These are phyloP conservation scores for Emergomyces africanus DNA, from an alignment of 2,329 filamentous ascomycete species.

Conservation along the genomic window DNA sequence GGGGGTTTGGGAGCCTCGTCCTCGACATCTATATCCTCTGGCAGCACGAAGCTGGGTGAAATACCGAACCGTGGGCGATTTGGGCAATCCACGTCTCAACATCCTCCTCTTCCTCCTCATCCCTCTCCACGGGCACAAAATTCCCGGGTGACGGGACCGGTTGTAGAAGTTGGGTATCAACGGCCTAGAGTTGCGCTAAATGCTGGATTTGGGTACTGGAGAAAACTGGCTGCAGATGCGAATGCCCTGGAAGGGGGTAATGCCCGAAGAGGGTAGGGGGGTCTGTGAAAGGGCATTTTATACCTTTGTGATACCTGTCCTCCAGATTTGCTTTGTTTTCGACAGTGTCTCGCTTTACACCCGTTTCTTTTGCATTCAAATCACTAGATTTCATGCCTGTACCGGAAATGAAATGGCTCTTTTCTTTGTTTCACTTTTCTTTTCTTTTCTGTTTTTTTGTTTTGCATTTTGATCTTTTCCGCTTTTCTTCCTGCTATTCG, in stretches of 20 bases:
- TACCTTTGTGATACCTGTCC: background rate
- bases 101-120: background rate
- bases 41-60: conserved; percentile 1
- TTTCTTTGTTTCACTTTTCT: background rate
- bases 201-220: conserved; percentile 2
- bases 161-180: conserved; percentile 2
- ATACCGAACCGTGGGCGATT: background rate
- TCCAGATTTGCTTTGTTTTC: background rate
- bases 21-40: background rate
- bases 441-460: background rate
- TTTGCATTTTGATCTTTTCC: background rate
- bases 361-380: background rate
- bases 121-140: background rate
- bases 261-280: background rate
- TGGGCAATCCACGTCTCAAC: background rate
- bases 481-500: background rate
- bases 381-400: background rate
- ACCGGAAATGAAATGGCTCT: background rate
- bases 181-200: background rate
- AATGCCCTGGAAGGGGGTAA: background rate
- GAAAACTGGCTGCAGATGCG: background rate
- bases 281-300: background rate
- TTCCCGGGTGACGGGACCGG: background rate
- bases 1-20: background rate
- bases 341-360: background rate